Percentiles rank a stretch among this genome's conserved stretches.
Evolutionary conservation across 768 basidiomycete species (phyloP).

Genomic region (Cyclocybe cylindracea): DNA sequence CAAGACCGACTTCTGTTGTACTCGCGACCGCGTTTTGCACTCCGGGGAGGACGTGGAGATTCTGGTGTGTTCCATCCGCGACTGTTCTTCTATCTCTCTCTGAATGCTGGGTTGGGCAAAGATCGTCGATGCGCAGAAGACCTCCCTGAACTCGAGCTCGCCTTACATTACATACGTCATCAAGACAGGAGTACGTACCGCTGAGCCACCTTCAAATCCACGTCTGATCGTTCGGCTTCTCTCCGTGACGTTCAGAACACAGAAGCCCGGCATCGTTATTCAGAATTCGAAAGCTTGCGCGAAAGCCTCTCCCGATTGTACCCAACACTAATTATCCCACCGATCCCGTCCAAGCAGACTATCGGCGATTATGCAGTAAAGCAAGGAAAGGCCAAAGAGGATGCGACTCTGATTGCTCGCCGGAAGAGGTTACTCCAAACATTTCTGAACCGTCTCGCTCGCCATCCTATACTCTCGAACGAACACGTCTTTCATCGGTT

Average conservation of each 20-base stretch:
- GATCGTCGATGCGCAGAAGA: constrained; percentile 97
- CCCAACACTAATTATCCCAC: constrained; percentile 95
- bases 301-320: constrained; percentile 83
- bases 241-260: constrained; percentile 51
- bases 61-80: constrained; percentile 50
- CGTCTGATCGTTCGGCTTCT: constrained; percentile 8
- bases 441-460: constrained; percentile 86
- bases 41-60: constrained; percentile 84
- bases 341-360: constrained; percentile 96
- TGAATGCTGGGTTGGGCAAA: constrained; percentile 26
- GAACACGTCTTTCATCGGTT: constrained; percentile 97
- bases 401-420: constrained; percentile 86
- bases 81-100: constrained; percentile 6
- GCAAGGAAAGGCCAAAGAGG: constrained; percentile 95
- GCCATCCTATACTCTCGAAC: constrained; percentile 93
- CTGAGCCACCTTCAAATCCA: constrained; percentile 1
- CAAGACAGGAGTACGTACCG: constrained; percentile 66
- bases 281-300: constrained; percentile 95
- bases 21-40: constrained; percentile 74
- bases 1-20: constrained; percentile 81
- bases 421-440: constrained; percentile 95
- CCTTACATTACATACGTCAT: constrained; percentile 97
- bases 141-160: constrained; percentile 80
- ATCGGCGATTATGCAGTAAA: constrained; percentile 97
- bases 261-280: constrained; percentile 89